Conservation (phyloP, 1,284 basidiomycete genomes). For the Leccinum griseonigrum region DNA sequence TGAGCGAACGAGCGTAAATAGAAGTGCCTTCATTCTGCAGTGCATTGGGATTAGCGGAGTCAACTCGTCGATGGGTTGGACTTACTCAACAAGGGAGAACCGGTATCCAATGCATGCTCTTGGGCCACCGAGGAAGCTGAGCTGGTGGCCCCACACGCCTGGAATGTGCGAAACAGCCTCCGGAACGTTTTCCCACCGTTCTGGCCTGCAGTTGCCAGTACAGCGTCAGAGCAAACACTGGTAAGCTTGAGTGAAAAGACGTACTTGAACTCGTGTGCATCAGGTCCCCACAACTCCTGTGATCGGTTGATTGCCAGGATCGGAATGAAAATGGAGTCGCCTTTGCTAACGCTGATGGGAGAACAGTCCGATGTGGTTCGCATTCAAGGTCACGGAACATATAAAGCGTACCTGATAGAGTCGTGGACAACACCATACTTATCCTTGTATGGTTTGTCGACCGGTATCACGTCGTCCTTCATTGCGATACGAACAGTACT, state of each 20-base stretch:
- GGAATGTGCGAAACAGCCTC: slow-evolving; percentile 46
- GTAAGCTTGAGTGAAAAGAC: not conserved
- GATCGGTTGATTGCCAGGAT: not conserved
- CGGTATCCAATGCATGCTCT: slow-evolving; percentile 68
- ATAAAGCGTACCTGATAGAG: not conserved
- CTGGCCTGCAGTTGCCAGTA: slow-evolving; percentile 39
- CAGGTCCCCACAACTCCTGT: not conserved
- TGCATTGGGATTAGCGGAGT: not conserved
- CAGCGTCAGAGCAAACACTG: too few relatives aligned
- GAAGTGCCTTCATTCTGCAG: slow-evolving; percentile 41
- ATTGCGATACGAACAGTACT: not conserved
- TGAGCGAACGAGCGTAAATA: slow-evolving; percentile 54
- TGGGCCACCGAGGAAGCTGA: slow-evolving; percentile 62
- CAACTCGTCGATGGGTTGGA: not conserved
- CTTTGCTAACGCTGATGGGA: not conserved
- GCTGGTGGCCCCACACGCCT: slow-evolving; percentile 55
- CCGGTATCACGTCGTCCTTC: not conserved
- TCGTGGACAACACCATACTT: not conserved
- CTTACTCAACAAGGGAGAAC: slow-evolving; percentile 65
- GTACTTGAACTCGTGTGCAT: not conserved
- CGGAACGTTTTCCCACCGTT: slow-evolving; percentile 54
- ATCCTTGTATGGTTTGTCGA: not conserved
- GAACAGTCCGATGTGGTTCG: not conserved
- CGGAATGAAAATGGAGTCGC: not conserved
- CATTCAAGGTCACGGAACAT: not conserved